phyloP scores from a whole-genome alignment of 2,329 filamentous ascomycete genomes.

The Aspergillus transmontanensis region DNA sequence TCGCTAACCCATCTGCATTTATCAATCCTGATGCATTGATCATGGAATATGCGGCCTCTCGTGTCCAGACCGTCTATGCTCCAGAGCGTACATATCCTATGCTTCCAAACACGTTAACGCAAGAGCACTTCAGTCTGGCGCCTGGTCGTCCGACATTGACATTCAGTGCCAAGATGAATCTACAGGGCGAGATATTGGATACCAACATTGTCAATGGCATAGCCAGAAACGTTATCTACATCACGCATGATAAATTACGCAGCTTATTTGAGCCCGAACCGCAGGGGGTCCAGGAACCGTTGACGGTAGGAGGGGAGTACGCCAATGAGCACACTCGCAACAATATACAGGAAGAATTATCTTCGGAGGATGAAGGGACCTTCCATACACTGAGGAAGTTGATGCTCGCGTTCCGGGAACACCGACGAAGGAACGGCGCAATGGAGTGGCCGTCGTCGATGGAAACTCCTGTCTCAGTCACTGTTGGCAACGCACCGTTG shows the following conservation, averaged over 20 bases:
- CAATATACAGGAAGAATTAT: slow-evolving; percentile 30
- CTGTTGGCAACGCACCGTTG: slow-evolving; percentile 23
- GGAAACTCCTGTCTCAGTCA: slow-evolving; percentile 28
- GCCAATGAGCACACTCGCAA: slow-evolving; percentile 21
- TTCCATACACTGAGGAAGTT: slow-evolving; percentile 41
- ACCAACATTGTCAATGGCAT: slow-evolving; percentile 56
- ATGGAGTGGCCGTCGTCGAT: slow-evolving; percentile 34
- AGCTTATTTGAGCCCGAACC: slow-evolving; percentile 38
- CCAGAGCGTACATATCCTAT: slow-evolving; percentile 60
- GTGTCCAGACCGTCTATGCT: slow-evolving; percentile 56
- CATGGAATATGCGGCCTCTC: slow-evolving; percentile 57
- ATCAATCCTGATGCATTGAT: slow-evolving; percentile 54
- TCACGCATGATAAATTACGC: slow-evolving; percentile 51
- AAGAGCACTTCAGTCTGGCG: slow-evolving; percentile 57
- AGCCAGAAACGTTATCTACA: slow-evolving; percentile 56
- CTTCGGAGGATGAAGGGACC: slow-evolving; percentile 36
- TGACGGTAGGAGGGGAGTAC: slow-evolving; percentile 36
- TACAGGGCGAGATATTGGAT: slow-evolving; percentile 56
- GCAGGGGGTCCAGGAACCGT: slow-evolving; percentile 18
- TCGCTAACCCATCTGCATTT: slow-evolving; percentile 67
- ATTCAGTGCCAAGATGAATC: slow-evolving; percentile 60
- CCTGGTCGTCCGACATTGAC: slow-evolving; percentile 60
- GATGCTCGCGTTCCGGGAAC: slow-evolving; percentile 41
- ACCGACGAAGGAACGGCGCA: slow-evolving; percentile 42
- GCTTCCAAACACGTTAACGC: slow-evolving; percentile 54